Percentiles rank a stretch among this genome's conserved stretches.
Conservation (phyloP, 2,329 filamentous ascomycete species). For the Cladosporium sp. region DNA sequence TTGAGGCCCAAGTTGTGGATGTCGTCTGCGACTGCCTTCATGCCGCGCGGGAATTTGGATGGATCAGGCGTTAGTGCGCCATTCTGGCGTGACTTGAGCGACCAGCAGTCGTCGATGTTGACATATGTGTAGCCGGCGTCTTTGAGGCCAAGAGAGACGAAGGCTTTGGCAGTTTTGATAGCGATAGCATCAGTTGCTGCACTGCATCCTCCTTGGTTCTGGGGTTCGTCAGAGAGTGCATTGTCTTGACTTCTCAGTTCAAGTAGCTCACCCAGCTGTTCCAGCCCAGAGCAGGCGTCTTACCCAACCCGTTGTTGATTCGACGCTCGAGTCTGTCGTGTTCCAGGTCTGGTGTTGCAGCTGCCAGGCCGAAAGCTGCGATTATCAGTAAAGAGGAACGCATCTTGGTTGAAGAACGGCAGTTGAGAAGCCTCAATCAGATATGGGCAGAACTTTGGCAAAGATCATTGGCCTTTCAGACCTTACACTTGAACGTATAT, state of each 20-base stretch:
- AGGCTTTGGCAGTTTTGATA: constrained; percentile 36
- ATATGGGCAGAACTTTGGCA: too few species aligned
- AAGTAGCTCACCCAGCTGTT: not conserved
- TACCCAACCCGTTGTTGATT: too few species aligned
- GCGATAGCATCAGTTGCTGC: not conserved
- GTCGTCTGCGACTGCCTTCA: constrained; percentile 49
- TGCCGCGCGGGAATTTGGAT: constrained; percentile 56
- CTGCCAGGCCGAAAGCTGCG: too few species aligned
- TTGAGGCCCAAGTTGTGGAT: constrained; percentile 57
- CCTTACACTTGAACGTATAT: too few species aligned
- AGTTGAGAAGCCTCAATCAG: too few species aligned
- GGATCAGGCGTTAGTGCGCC: constrained; percentile 35
- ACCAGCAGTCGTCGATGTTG: constrained; percentile 60
- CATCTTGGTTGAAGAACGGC: too few species aligned
- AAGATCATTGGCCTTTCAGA: too few species aligned
- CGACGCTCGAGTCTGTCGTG: too few species aligned
- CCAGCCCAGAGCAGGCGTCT: not conserved
- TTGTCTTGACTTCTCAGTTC: not conserved
- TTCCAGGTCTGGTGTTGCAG: too few species aligned
- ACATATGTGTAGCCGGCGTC: constrained; percentile 56
- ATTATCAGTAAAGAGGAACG: too few species aligned
- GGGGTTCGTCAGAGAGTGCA: not conserved
- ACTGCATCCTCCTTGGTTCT: not conserved
- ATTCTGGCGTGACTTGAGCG: constrained; percentile 28
- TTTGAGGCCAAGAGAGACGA: constrained; percentile 49